A percentile compares a stretch with the other conserved stretches of the same genome.
These are phyloP conservation scores for Cladosporium sp. DNA, from an alignment of 2,329 filamentous ascomycete species.

Conservation along the genomic window DNA sequence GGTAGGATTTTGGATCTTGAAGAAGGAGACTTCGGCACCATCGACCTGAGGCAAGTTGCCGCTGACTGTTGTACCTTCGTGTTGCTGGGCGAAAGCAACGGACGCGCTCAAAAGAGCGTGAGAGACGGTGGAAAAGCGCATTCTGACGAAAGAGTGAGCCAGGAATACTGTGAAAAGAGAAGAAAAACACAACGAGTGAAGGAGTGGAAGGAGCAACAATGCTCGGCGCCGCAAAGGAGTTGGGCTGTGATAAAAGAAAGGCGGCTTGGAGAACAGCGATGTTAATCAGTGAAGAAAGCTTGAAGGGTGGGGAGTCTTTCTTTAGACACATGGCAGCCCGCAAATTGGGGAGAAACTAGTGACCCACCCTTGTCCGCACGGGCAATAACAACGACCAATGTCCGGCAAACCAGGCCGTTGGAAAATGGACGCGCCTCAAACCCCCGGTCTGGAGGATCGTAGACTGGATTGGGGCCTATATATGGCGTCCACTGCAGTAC, in stretches of 20 bases:
- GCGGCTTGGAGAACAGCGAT: neutral
- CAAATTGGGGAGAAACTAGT: slow-evolving; percentile 9
- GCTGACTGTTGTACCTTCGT: slow-evolving; percentile 20
- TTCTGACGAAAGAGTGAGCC: slow-evolving; percentile 9
- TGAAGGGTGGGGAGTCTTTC: slow-evolving; percentile 8
- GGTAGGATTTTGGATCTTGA: slow-evolving; percentile 26
- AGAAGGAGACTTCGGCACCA: slow-evolving; percentile 25
- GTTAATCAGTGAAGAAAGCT: neutral
- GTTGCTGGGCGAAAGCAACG: slow-evolving; percentile 19
- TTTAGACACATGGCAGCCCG: slow-evolving; percentile 21
- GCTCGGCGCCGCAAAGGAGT: slow-evolving; percentile 11
- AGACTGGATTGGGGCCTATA: too few relatives aligned
- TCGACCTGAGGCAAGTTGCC: slow-evolving; percentile 17
- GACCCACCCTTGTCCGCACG: neutral
- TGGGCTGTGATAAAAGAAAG: slow-evolving; percentile 20
- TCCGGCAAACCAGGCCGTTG: too few relatives aligned
- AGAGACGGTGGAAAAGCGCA: too few relatives aligned
- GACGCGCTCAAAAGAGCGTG: too few relatives aligned
- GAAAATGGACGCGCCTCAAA: too few relatives aligned
- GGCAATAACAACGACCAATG: too few relatives aligned
- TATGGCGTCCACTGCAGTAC: too few relatives aligned
- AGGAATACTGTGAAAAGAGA: slow-evolving; percentile 17
- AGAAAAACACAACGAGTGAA: slow-evolving; percentile 18
- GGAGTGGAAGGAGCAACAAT: slow-evolving; percentile 14
- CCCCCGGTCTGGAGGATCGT: too few relatives aligned